A percentile compares a stretch with the other conserved stretches of the same genome.
phyloP scores from a whole-genome alignment of 2,329 filamentous ascomycete genomes.

The Huntiella decipiens region DNA sequence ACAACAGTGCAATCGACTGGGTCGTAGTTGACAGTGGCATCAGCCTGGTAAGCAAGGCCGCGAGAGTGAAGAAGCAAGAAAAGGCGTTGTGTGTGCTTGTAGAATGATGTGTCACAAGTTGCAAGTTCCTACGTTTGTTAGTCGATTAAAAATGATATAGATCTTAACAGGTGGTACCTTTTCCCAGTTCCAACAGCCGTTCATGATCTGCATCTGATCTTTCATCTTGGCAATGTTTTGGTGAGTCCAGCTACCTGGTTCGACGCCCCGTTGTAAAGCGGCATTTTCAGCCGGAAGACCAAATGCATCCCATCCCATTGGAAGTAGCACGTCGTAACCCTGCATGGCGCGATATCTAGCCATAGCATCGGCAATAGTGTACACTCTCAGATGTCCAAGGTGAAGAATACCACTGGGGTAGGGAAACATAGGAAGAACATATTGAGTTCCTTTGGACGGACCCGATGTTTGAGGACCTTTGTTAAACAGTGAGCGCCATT shows the following conservation, averaged over 20 bases:
- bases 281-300: conserved; percentile 83
- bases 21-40: conserved; percentile 78
- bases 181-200: conserved; percentile 68
- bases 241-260: conserved; percentile 61
- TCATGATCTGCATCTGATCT: conserved; percentile 59
- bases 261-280: conserved; percentile 62
- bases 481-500: conserved; percentile 33
- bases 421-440: conserved; percentile 81
- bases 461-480: conserved; percentile 11
- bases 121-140: conserved; percentile 48
- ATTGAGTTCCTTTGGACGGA: conserved; percentile 25
- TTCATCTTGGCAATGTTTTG: conserved; percentile 75
- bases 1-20: conserved; percentile 77
- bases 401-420: conserved; percentile 79
- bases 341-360: conserved; percentile 58
- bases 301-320: conserved; percentile 94
- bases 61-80: conserved; percentile 59
- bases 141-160: not conserved
- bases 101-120: conserved; percentile 70
- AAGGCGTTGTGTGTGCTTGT: conserved; percentile 74
- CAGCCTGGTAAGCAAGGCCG: conserved; percentile 63
- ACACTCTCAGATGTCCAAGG: conserved; percentile 72
- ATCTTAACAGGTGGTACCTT: conserved; percentile 33
- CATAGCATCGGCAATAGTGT: conserved; percentile 76
- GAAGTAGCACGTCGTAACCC: conserved; percentile 57